Base-by-base conservation (phyloP, 2,329 filamentous ascomycete species). In the Exophiala lecanii-corni region DNA sequence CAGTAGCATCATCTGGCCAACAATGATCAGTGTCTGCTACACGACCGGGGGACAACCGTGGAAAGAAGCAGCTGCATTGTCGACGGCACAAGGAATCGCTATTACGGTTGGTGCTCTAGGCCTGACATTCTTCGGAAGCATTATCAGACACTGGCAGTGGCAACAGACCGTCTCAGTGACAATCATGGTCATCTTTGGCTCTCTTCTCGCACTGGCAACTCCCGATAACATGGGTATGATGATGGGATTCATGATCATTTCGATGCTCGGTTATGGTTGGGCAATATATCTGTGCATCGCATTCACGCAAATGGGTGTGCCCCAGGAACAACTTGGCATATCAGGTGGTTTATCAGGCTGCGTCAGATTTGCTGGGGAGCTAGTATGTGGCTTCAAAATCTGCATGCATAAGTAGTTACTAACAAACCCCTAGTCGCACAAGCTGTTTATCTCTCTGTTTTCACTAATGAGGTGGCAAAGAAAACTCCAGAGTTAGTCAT, bases 131-230 rank as follows among this genome's bases (percentile, higher is more conserved):
- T 62, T 73, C 30, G 71, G 72, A 7, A 59, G 61, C 26, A 62
- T 55, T 43, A 66, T 74, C 36, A 60, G 63, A 6, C 61, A 69
- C 47, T 74, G 70, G 68, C 62, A 71, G 13, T 72, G 68, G 69
- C 68, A 69, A 17, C 53, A 73, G 19, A 68, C 62, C 0, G 68
- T 57, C 1, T 66, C 66, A 1, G 61, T 69, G 3, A 62, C 64
- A 30, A 50, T 73, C 16, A 74, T 74, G 69, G 68, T 72, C 3
- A 42, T 73, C 4, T 74, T 72, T 44, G 71, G 70, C 1, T 64
- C 63, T 0, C 53, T 74, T 17, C 53, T 74, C 15, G 70, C 63
- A 1, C 53, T 73, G 3, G 68, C 60, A 0, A 70, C 60, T 3
- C 69, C 71, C 0, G 49, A 62, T 18, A 63, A 68, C 26, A 70